Evolutionary conservation across 371 early-diverging fungal species (phyloP).

Genomic region (Mucor mucedo): DNA sequence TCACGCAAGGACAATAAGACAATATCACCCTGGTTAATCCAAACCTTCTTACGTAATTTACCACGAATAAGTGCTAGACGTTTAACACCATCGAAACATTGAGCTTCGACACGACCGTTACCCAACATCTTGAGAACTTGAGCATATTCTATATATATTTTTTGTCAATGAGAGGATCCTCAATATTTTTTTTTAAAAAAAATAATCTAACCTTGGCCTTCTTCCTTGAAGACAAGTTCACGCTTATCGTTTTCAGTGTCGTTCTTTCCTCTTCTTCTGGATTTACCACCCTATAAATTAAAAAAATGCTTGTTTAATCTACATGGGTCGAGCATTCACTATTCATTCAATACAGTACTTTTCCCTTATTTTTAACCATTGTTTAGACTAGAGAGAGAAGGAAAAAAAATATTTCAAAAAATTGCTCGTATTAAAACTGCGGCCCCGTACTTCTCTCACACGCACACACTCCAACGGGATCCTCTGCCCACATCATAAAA

Average conservation of each 20-base stretch:
- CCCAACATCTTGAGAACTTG: slow-evolving; percentile 96
- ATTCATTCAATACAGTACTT: slow-evolving; percentile 17
- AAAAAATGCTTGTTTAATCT: neutral
- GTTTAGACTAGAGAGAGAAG: neutral
- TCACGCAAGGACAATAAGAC: slow-evolving; percentile 95
- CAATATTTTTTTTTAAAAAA: neutral
- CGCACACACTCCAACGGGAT: neutral
- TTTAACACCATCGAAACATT: slow-evolving; percentile 93
- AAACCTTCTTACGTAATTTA: slow-evolving; percentile 96
- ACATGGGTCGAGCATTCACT: neutral
- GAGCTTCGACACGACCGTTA: slow-evolving; percentile 94
- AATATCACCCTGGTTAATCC: slow-evolving; percentile 97
- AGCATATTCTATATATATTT: slow-evolving; percentile 84
- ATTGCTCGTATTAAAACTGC: slow-evolving; percentile 27
- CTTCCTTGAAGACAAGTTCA: slow-evolving; percentile 93
- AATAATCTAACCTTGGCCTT: slow-evolving; percentile 78
- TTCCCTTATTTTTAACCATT: slow-evolving; percentile 42
- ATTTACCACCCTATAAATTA: slow-evolving; percentile 89
- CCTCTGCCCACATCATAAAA: neutral
- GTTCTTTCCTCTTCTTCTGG: slow-evolving; percentile 96
- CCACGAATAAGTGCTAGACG: slow-evolving; percentile 98
- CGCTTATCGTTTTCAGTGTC: slow-evolving; percentile 94
- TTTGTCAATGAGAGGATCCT: neutral
- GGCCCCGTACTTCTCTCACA: slow-evolving; percentile 10
- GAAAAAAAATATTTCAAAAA: slow-evolving; percentile 18